These are phyloP conservation scores for Trichoderma brevicompactum DNA, from an alignment of 2,329 filamentous ascomycete genomes.

Conservation along the genomic window DNA sequence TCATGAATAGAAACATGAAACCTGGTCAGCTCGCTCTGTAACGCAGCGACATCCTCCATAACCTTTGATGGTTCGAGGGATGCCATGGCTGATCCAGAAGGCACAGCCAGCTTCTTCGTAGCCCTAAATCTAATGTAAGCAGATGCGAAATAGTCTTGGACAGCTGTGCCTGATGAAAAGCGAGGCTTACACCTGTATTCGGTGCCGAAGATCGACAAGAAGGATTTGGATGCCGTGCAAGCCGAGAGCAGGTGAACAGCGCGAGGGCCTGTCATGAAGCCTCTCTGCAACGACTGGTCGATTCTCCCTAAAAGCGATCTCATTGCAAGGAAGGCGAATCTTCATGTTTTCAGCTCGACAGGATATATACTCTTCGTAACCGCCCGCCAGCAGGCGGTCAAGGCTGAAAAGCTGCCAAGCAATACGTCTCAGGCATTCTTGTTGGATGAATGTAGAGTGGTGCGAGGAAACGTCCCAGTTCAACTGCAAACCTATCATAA, in stretches of 20 bases:
- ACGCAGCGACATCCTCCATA: slow-evolving; percentile 43
- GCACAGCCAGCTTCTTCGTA: slow-evolving; percentile 37
- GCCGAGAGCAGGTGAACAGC: slow-evolving; percentile 36
- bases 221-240: slow-evolving; percentile 44
- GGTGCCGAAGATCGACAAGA: slow-evolving; percentile 45
- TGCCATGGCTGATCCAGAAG: slow-evolving; percentile 31
- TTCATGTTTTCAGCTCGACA: slow-evolving; percentile 46
- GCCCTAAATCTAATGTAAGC: slow-evolving; percentile 31
- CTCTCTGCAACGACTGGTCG: slow-evolving; percentile 40
- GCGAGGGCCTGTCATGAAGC: slow-evolving; percentile 39
- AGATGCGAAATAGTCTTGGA: too few species aligned
- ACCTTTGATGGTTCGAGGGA: slow-evolving; percentile 44
- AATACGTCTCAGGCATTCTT: slow-evolving; percentile 44
- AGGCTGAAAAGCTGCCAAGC: slow-evolving; percentile 47
- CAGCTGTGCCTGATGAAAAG: background rate
- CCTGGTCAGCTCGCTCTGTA: slow-evolving; percentile 46
- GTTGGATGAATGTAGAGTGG: slow-evolving; percentile 41
- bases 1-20: slow-evolving; percentile 44
- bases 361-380: slow-evolving; percentile 48
- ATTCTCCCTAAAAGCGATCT: slow-evolving; percentile 42
- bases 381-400: slow-evolving; percentile 46
- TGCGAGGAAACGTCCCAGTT: slow-evolving; percentile 45
- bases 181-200: slow-evolving; percentile 42
- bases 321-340: slow-evolving; percentile 44
- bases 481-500: slow-evolving; percentile 46